Evolutionary conservation across 345 rosid species (phyloP).

Genomic region (Salix caprea): DNA sequence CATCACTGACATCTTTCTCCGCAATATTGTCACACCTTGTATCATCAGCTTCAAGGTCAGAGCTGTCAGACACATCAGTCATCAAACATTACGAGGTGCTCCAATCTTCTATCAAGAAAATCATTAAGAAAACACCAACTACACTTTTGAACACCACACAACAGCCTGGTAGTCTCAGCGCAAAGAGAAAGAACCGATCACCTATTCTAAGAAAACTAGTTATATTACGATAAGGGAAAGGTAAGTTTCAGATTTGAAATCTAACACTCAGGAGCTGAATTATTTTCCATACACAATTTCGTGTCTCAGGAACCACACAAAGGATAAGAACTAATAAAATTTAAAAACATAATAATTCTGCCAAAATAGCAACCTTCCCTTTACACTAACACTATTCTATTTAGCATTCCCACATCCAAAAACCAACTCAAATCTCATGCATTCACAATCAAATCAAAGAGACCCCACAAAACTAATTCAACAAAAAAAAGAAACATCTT

Average conservation of each 20-base stretch:
- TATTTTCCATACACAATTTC: neutral
- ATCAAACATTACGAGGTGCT: neutral
- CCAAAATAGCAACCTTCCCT: neutral
- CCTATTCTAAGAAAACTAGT: neutral
- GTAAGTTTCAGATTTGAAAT: neutral
- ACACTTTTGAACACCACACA: neutral
- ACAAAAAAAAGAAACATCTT: neutral
- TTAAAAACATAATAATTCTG: neutral
- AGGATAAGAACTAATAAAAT: neutral
- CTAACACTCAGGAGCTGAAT: neutral
- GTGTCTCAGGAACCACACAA: neutral
- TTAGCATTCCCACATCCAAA: neutral
- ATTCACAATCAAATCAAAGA: neutral
- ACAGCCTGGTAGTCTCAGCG: neutral
- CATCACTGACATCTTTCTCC: conserved; percentile 94
- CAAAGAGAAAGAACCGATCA: neutral
- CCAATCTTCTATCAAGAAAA: neutral
- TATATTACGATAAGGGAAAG: neutral
- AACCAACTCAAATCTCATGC: neutral
- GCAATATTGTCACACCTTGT: conserved; percentile 67
- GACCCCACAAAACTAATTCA: neutral
- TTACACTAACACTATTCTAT: too few species aligned
- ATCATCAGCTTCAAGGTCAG: conserved; percentile 70
- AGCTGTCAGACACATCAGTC: conserved; percentile 22
- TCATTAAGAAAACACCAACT: neutral